Evolutionary conservation across 768 basidiomycete genomes (phyloP).

Genomic region (Phylloporus sp.): DNA sequence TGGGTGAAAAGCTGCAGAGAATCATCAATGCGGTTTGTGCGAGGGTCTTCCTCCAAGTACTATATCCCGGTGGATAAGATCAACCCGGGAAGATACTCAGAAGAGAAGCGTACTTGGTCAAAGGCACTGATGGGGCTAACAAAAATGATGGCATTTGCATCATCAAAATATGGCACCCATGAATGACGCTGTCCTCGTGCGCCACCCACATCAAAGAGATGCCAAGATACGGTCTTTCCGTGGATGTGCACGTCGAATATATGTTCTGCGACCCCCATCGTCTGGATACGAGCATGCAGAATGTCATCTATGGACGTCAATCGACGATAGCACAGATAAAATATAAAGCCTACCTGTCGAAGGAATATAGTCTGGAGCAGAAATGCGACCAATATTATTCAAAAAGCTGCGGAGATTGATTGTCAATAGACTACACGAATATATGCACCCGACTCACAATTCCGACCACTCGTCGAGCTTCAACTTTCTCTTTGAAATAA

Average conservation of each 20-base stretch:
- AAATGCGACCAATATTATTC: conserved; percentile 65
- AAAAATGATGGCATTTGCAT: conserved; percentile 77
- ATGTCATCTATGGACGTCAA: conserved; percentile 60
- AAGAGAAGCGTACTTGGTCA: conserved; percentile 49
- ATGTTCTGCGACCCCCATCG: conserved; percentile 84
- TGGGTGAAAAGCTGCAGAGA: conserved; percentile 84
- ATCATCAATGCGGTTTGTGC: conserved; percentile 82
- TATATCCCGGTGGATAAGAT: conserved; percentile 24
- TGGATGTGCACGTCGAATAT: conserved; percentile 77
- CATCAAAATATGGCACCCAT: conserved; percentile 66
- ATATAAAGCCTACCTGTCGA: conserved; percentile 51
- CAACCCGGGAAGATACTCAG: not conserved
- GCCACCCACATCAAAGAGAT: conserved; percentile 68
- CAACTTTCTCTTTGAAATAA: conserved; percentile 63
- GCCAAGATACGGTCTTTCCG: conserved; percentile 71
- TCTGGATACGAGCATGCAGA: conserved; percentile 84
- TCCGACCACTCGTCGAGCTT: conserved; percentile 86
- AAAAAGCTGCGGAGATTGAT: conserved; percentile 52
- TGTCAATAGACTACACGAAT: conserved; percentile 15
- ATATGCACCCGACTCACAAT: conserved; percentile 54
- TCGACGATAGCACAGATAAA: conserved; percentile 26
- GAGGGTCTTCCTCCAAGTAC: conserved; percentile 85
- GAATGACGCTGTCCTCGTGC: conserved; percentile 68
- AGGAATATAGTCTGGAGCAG: conserved; percentile 64
- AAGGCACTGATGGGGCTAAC: conserved; percentile 76